These are phyloP conservation scores for Erythrophleum ivorense DNA, from an alignment of 331 rosid species.

Conservation along the genomic window DNA sequence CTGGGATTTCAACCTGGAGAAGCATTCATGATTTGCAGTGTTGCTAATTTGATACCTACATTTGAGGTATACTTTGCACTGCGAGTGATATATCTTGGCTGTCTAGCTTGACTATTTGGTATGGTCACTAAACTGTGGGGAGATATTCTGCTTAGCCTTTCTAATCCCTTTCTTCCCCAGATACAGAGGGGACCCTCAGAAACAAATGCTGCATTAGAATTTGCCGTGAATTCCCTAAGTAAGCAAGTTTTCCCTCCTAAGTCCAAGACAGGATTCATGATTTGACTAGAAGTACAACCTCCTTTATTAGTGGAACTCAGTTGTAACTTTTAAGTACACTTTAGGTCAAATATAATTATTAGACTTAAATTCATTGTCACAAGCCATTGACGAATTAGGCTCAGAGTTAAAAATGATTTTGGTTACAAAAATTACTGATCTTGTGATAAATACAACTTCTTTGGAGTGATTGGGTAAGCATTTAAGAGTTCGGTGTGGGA, in stretches of 20 bases:
- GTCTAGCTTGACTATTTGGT: not conserved
- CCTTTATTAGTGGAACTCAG: not conserved
- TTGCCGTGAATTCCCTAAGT: slow-evolving; percentile 86
- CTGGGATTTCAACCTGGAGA: slow-evolving; percentile 97
- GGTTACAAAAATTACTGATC: slow-evolving; percentile 32
- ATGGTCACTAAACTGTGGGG: slow-evolving; percentile 13
- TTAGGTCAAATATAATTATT: not conserved
- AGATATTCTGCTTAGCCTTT: slow-evolving; percentile 19
- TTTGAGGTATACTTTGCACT: slow-evolving; percentile 62
- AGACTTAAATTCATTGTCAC: not conserved
- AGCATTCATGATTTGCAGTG: slow-evolving; percentile 81
- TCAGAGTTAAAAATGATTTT: slow-evolving; percentile 15
- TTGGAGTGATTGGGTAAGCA: not conserved
- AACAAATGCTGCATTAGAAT: slow-evolving; percentile 92
- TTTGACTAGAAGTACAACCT: not conserved
- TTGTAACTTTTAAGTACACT: not conserved
- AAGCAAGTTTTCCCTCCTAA: slow-evolving; percentile 38
- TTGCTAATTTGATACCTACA: slow-evolving; percentile 90
- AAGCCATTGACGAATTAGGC: not conserved
- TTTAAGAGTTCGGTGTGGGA: slow-evolving; percentile 23
- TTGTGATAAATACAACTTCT: slow-evolving; percentile 22
- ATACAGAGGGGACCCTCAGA: slow-evolving; percentile 87
- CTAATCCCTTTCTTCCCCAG: slow-evolving; percentile 29
- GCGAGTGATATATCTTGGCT: slow-evolving; percentile 33
- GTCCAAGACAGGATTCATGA: slow-evolving; percentile 7